Base-by-base conservation (phyloP, 2,329 filamentous ascomycete genomes). In the Ceratocystis ficicola region DNA sequence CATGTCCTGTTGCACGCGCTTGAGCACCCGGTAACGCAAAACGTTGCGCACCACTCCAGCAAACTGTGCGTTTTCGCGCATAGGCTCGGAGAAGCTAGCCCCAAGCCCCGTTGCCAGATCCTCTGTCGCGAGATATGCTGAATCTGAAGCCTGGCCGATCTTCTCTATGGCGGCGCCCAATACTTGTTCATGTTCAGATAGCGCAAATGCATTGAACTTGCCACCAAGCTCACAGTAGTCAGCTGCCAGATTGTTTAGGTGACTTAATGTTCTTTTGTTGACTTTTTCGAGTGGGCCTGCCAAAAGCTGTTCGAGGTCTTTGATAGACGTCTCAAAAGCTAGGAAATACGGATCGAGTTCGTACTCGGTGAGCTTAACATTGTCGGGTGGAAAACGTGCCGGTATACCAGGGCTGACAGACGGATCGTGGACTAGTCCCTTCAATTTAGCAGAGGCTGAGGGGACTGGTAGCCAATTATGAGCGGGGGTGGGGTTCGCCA, bases 11-110 rank as follows among this genome's bases (percentile, higher is more conserved):
- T 99, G 94, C 64, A 99, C 90, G 60, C 94, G 84, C 78, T 99
- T 99, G 69, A 96, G 78, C 2, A 97, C 87, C 17, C 94, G 82
- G 74, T 96, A 99, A 69, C 89, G 85, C 65, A 99, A 78, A 44
- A 99, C 93, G 70, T 81, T 89, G 52, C 92, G 85, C 2, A 99
- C 94, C 0, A 99, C 90, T 10, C 94, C 90, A 0, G 94, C 94
- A 74, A 99, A 99, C 73, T 99, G 94, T 12, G 94, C 92, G 72
- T 91, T 95, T 76, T 99, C 94, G 65, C 95, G 85, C 90, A 99
- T 96, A 0, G 94, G 94, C 73, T 99, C 95, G 0, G 95, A 91
- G 73, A 99, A 99, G 70, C 86, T 94, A 44, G 93, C 92, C 22
- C 92, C 92, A n/a, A 99, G 78, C 0, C 88, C 88, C 1, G 85